phyloP scores from a whole-genome alignment of 2,329 filamentous ascomycete species.

The Rhynchosporium agropyri region DNA sequence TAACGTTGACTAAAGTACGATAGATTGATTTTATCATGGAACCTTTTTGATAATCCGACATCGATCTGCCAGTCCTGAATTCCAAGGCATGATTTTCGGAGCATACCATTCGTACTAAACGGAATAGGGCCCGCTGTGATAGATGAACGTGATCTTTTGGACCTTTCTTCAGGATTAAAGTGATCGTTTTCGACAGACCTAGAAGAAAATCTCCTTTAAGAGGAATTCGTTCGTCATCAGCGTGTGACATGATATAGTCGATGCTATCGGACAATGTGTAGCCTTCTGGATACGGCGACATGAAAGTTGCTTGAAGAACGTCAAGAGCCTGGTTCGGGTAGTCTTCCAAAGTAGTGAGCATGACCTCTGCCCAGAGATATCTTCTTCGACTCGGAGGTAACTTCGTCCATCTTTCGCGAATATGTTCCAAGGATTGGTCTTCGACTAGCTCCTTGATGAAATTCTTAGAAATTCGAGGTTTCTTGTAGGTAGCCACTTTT shows the following conservation, averaged over 20 bases:
- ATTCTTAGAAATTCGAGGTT: neutral
- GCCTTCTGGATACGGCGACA: slow-evolving; percentile 30
- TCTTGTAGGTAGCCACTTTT: neutral
- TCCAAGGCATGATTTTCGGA: neutral
- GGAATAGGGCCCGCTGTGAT: slow-evolving; percentile 9
- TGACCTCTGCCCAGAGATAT: slow-evolving; percentile 32
- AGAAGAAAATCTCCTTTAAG: neutral
- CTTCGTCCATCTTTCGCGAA: slow-evolving; percentile 22
- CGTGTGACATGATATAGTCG: slow-evolving; percentile 33
- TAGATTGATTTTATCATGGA: slow-evolving; percentile 31
- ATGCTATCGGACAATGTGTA: slow-evolving; percentile 32
- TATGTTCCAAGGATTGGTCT: slow-evolving; percentile 10
- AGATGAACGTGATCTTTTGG: slow-evolving; percentile 24
- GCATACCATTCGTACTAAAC: slow-evolving; percentile 1
- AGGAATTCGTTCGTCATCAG: slow-evolving; percentile 21
- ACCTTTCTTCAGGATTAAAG: slow-evolving; percentile 4
- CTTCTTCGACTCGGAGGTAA: neutral
- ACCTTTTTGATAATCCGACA: slow-evolving; percentile 22
- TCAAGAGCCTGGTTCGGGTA: slow-evolving; percentile 32
- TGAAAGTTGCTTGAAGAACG: slow-evolving; percentile 34
- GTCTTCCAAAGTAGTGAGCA: slow-evolving; percentile 27
- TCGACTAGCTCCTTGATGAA: slow-evolving; percentile 4
- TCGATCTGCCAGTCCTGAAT: neutral
- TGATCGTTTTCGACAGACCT: slow-evolving; percentile 7
- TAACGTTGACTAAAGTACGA: slow-evolving; percentile 22